Evolutionary conservation across 768 basidiomycete species (phyloP).

Genomic region (Tylopilus sp.): DNA sequence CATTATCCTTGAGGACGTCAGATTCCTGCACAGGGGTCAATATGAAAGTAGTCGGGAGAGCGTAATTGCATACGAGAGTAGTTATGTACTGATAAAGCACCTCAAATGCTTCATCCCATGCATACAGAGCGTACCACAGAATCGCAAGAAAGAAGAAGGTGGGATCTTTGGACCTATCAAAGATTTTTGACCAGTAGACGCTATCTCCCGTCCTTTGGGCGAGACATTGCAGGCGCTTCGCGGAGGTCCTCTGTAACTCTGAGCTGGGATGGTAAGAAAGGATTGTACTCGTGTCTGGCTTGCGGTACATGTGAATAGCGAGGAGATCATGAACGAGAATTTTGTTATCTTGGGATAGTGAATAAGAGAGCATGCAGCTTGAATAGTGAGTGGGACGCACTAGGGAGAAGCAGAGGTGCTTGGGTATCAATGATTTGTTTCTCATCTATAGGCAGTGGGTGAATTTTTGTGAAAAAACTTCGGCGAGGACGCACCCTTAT

Average conservation of each 20-base stretch:
- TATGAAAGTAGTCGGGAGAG: background rate
- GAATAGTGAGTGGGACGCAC: constrained; percentile 22
- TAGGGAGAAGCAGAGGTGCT: constrained; percentile 38
- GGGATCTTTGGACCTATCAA: constrained; percentile 37
- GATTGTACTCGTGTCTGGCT: constrained; percentile 21
- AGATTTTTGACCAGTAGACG: constrained; percentile 35
- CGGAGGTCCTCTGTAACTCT: constrained; percentile 25
- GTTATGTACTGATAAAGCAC: constrained; percentile 48
- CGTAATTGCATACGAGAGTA: constrained; percentile 36
- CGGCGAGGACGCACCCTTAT: constrained; percentile 12
- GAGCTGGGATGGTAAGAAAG: constrained; percentile 32
- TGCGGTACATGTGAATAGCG: constrained; percentile 50
- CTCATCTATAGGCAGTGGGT: constrained; percentile 12
- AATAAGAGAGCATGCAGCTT: background rate
- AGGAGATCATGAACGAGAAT: constrained; percentile 44
- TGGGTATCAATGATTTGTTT: constrained; percentile 48
- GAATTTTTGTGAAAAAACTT: background rate
- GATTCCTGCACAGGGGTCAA: constrained; percentile 38
- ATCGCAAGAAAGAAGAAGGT: constrained; percentile 52
- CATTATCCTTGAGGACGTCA: constrained; percentile 37
- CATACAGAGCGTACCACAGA: constrained; percentile 59
- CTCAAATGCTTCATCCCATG: constrained; percentile 61
- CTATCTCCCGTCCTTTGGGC: constrained; percentile 30
- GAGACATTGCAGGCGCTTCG: constrained; percentile 27
- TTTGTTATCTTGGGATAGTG: constrained; percentile 8